A percentile compares a stretch with the other conserved stretches of the same genome.
Evolutionary conservation across 169 alveolate species (phyloP).

Genomic region (Haemoproteus tartakovskyi): DNA sequence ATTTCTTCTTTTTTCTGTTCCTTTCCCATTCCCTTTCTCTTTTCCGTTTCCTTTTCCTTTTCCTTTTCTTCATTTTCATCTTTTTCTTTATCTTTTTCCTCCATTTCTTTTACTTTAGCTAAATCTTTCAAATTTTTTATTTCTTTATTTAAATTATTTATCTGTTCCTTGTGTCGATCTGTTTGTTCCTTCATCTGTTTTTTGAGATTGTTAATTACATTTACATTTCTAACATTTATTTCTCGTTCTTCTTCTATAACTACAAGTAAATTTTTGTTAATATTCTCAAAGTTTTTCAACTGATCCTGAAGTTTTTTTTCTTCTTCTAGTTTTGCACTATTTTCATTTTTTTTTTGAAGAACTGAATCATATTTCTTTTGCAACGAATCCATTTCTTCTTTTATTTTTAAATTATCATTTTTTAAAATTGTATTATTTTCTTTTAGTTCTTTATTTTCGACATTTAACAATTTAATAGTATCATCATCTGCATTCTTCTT

Average conservation of each 20-base stretch:
- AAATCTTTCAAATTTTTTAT: slow-evolving; percentile 5
- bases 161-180: slow-evolving; percentile 36
- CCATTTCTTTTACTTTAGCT: too few species aligned
- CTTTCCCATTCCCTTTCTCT: neutral
- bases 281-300: slow-evolving; percentile 20
- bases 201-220: slow-evolving; percentile 30
- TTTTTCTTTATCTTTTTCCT: too few species aligned
- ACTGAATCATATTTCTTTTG: slow-evolving; percentile 35
- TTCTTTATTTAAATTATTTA: slow-evolving; percentile 41
- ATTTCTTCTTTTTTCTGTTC: neutral
- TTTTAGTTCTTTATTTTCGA: slow-evolving; percentile 5
- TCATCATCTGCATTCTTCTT: neutral
- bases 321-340: slow-evolving; percentile 35
- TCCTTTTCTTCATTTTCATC: too few species aligned
- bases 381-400: slow-evolving; percentile 7
- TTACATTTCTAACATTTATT: slow-evolving; percentile 52
- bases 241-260: slow-evolving; percentile 65
- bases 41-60: too few species aligned
- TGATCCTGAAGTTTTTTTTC: slow-evolving; percentile 16
- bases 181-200: slow-evolving; percentile 64
- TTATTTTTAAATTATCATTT: too few species aligned
- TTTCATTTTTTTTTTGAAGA: neutral
- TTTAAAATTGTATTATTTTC: slow-evolving; percentile 5
- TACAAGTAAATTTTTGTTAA: slow-evolving; percentile 27
- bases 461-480: neutral